phyloP scores from a whole-genome alignment of 495 filamentous ascomycete species.

The Peziza echinospora region DNA sequence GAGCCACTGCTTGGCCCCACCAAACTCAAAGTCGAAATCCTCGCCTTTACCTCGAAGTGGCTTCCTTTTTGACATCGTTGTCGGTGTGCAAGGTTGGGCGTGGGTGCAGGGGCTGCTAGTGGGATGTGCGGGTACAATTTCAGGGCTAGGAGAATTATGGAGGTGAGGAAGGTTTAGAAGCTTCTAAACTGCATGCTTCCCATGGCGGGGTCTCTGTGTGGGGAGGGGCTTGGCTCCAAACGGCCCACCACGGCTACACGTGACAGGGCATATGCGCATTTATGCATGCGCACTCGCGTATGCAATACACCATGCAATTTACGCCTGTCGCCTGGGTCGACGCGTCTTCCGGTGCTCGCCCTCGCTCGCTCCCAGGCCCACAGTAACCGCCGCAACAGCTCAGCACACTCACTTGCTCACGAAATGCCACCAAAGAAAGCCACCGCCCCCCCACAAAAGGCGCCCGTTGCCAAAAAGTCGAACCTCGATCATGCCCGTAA shows the following conservation, averaged over 20 bases:
- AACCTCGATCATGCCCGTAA: constrained; percentile 30
- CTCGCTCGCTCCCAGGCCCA: neutral
- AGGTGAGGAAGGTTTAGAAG: neutral
- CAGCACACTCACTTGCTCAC: neutral
- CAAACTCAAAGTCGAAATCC: neutral
- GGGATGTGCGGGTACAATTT: neutral
- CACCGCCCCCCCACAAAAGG: neutral
- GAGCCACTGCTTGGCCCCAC: neutral
- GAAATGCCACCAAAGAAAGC: constrained; percentile 19
- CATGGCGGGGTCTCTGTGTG: neutral
- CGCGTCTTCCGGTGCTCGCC: neutral
- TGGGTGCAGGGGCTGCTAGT: neutral
- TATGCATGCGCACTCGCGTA: neutral
- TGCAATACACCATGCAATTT: neutral
- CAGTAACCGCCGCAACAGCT: neutral
- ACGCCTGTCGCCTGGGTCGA: no score
- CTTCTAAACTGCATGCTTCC: neutral
- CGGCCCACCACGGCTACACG: neutral
- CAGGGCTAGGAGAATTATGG: neutral
- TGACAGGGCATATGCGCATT: no score
- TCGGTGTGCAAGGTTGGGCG: no score
- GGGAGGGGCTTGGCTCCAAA: neutral
- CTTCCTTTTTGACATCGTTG: no score
- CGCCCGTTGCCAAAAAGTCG: neutral
- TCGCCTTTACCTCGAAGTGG: neutral